Conservation (phyloP, 768 basidiomycete species). For the Leucosporidium creatinivorum region DNA sequence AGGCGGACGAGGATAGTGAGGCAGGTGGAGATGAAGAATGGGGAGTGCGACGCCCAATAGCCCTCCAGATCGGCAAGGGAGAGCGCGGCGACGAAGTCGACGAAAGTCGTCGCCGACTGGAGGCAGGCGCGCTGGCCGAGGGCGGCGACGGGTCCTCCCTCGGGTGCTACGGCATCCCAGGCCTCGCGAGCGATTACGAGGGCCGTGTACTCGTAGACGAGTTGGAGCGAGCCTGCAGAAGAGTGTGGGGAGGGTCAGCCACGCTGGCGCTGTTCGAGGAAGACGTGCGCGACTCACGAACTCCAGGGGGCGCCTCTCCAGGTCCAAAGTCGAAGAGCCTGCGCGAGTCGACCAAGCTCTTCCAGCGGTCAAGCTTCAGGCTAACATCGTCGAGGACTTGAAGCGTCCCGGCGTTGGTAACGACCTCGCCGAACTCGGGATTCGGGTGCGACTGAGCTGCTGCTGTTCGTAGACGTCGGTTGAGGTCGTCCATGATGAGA, state of each 20-base stretch:
- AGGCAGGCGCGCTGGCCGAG: not conserved
- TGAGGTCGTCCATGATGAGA: not conserved
- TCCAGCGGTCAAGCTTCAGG: not conserved
- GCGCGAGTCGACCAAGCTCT: not conserved
- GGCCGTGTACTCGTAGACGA: not conserved
- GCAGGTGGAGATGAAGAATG: conserved; percentile 1
- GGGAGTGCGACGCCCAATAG: not conserved
- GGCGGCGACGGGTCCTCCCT: not conserved
- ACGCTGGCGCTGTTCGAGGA: not conserved
- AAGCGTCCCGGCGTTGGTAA: not conserved
- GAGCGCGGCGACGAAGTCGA: not conserved
- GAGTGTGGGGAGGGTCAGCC: not conserved
- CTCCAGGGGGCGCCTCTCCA: not conserved
- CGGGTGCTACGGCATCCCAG: not conserved
- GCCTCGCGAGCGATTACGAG: not conserved
- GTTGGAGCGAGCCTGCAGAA: not conserved
- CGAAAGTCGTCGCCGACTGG: not conserved
- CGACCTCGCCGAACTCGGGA: not conserved
- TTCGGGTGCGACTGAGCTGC: too few relatives aligned
- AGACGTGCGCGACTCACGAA: not conserved
- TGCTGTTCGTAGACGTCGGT: not conserved
- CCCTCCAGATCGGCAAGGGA: not conserved
- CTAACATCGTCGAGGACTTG: not conserved
- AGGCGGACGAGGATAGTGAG: not conserved
- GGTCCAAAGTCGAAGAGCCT: not conserved